Evolutionary conservation across 108 stramenopile genomes (phyloP), one percentile per base, ranked within the genome.

Genomic region (Skeletonema potamos): DNA sequence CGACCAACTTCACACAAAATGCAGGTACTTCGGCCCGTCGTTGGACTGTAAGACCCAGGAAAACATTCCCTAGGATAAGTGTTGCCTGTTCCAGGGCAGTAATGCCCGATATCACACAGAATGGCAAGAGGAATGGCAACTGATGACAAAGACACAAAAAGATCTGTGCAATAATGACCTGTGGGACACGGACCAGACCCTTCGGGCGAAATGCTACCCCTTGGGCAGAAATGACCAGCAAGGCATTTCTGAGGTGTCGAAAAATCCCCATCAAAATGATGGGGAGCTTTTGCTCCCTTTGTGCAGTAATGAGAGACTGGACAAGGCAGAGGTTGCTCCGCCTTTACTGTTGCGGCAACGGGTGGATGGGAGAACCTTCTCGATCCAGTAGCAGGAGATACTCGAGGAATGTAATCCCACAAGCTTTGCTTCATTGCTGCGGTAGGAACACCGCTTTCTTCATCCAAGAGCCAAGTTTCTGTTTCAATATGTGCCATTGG

Each of bases 81-180:
- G 64, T 94, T 94, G 36, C 82, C 92, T 22, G 92, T 86, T 32
- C 90, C 92, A 27, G 95, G 93, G 72, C 95, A 96, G 58, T 85
- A 84, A 58, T 80, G 74, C 3, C 92, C 93, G 11, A 59, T n/a
- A 7, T 90, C 91, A 67, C 95, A 96, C 27, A 66, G 43, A 34
- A 87, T 76, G 4, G 92, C 92, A 33, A 84, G 27, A 29, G 48
- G 48, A 51, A 51, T 51, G 22, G 22, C 48, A 51, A 30, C 41
- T 20, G 81, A 28, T 26, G 74, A 77, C 24, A 86, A 55, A 17
- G 91, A 24, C 22, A 51, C 22, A 6, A 51, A 51, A 51, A 15
- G 13, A 41, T 51, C 48, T 24, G 48, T 89, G 51, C 95, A 96
- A 64, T 87, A 94, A 68, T 85, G 77, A 2, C 95, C 95, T 10